Evolutionary conservation across 345 rosid genomes (phyloP), one percentile per base, ranked within the genome.

Genomic region (Leavenworthia alabamica): DNA sequence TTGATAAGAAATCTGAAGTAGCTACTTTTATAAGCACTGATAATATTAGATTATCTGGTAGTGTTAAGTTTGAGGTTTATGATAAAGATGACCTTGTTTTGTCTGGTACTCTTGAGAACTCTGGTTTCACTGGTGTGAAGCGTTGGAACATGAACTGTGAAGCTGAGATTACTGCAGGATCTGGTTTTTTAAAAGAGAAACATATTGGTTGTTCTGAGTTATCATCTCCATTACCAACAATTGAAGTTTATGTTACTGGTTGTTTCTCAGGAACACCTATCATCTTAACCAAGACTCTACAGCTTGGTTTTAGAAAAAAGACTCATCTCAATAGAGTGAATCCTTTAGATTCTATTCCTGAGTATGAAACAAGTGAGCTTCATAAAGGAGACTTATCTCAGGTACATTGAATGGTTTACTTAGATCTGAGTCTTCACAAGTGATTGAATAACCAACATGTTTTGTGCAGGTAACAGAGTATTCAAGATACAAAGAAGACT

Each of bases 1-100:
- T 79, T 2, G 93, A 83, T 64, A 92, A 77, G 80, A 82, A 73
- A 75, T 83, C 90, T 0, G 90, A 86, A 49, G 98, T 81, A 49
- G 97, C 85, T 46, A 93, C 97, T 3, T 93, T 89, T 51, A 86
- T 93, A 3, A 82, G 97, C 75, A 93, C 99, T 0, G 89, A 93
- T 33, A 83, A 78, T 56, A 76, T 89, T 59, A 80, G 94, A 68
- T 76, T 82, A 28, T 81, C 86, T 0, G 99, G 97, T 64, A 83
- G 85, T 76, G 86, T 93, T 26, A 86, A 82, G 77, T 86, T 89
- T 42, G 94, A 89, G 79, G 86, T 93, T 33, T 75, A 76, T 22
- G 80, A 85, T 44, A 79, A 69, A 56, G 83, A 89, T 11, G 79
- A 79, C 53, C 75, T 73, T 17, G 55, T 92, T 77, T 81, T 92